Evolutionary conservation across 169 alveolate genomes (phyloP).

Genomic region (Plasmodium sp.): DNA sequence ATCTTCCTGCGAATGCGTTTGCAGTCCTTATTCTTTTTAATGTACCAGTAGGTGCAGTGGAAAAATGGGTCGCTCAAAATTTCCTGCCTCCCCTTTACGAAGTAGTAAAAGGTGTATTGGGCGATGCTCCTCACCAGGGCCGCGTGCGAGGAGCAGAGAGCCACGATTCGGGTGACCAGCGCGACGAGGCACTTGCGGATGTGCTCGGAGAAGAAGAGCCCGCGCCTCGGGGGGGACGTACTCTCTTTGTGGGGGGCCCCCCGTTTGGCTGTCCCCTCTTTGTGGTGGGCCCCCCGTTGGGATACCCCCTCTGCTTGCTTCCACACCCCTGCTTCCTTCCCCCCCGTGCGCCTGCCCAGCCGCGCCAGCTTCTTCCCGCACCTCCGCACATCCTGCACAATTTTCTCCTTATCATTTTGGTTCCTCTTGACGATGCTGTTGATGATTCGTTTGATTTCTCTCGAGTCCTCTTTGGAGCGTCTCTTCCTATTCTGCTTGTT

Average conservation of each 20-base stretch:
- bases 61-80: constrained; percentile 9
- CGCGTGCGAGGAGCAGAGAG: constrained; percentile 53
- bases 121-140: constrained; percentile 51
- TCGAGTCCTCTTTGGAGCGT: background rate
- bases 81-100: constrained; percentile 11
- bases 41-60: constrained; percentile 8
- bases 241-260: background rate
- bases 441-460: constrained; percentile 17
- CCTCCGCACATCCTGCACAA: constrained; percentile 5
- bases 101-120: constrained; percentile 18
- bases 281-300: too few relatives aligned
- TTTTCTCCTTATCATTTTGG: background rate
- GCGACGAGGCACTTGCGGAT: constrained; percentile 9
- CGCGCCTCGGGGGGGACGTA: background rate
- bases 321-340: background rate
- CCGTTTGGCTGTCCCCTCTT: background rate
- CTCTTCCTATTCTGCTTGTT: background rate
- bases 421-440: constrained; percentile 6
- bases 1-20: constrained; percentile 37
- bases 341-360: background rate
- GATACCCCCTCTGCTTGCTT: background rate
- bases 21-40: constrained; percentile 63
- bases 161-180: background rate
- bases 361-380: background rate
- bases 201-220: constrained; percentile 18